Evolutionary conservation across 176 grass and related monocot species (phyloP), one percentile per base, ranked within the genome.

Genomic region (Tillandsia leiboldiana): DNA sequence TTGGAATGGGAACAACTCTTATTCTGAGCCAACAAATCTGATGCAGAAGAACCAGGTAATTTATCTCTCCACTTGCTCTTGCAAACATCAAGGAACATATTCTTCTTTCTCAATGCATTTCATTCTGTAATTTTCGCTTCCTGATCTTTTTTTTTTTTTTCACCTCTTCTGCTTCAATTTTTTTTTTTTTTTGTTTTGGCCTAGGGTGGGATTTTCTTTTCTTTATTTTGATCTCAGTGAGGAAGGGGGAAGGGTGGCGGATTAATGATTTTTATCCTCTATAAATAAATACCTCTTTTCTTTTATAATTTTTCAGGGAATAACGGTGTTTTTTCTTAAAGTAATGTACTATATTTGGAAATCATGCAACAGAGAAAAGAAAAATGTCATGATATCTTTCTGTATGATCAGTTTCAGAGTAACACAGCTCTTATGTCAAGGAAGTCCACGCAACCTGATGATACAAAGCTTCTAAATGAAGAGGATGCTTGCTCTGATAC

Each of bases 401-500:
- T 61, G 15, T 61, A 61, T 18, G 22, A 61, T 42, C 22, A 18
- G 9, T 61, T 15, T 20, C 56, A 61, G 56, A 61, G 15, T 61
- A 66, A 27, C 64, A 66, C 28, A 66, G 12, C 15, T 42, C 29
- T 67, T 28, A n/a, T 14, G 12, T 67, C 64, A 47, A 15, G 68
- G 72, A 77, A 85, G 68, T 67, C 83, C 20, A 51, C 72, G 61
- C 77, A 85, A 65, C 67, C 72, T 28, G 83, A 85, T 18, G 76
- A 80, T 66, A 68, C 58, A 48, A 64, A 75, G 65, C 72, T 80
- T 26, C 14, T 8, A 28, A 72, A 85, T 27, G 77, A 85, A 13
- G 77, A 85, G 18, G 83, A 85, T 70, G 66, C 66, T 50, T 85
- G 77, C 26, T 85, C 83, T 66, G 49, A 72, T 72, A 69, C 72